Evolutionary conservation across 495 filamentous ascomycete genomes (phyloP), one percentile per base, ranked within the genome.

Genomic region (Aspergillus cavernicola): DNA sequence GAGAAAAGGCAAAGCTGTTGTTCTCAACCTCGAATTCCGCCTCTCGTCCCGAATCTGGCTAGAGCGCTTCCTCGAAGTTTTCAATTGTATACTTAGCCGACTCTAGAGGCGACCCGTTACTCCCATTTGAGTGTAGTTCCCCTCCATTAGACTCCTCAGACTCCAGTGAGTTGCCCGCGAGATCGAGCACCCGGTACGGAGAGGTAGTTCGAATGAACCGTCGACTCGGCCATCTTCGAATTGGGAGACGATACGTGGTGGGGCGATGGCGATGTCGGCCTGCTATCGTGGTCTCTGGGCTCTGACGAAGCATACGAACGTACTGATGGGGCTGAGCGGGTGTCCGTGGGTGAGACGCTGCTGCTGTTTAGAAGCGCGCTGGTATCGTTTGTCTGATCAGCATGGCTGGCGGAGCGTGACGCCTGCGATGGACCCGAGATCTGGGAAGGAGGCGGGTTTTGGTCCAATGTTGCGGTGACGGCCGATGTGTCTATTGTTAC

Each of bases 251-350:
- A 92, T 45, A 95, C 69, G 70, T 96, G 95, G 68, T 95, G 91
- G 0, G 90, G 87, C 38, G 90, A 95, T 0, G 90, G 87, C 37
- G 90, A 95, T 0, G 86, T 90, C n/a, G 90, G 91, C 48, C 89
- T 76, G 62, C 85, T 88, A 51, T 89, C 86, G 61, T 74, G 80
- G 57, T 90, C 85, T 56, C 76, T 79, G 61, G 79, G 82, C 53
- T 96, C 89, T 39, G 89, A 89, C 4, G 88, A 90, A 46, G 73
- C 75, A 28, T 81, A 76, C 18, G 74, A 77, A 45, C 83, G 80
- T 32, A 85, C 69, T 31, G 70, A 73, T 6, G 62, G 74, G 0
- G 79, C 69, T 22, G 72, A 75, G 46, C 82, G 80, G 41, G 80
- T 63, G 45, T 92, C 86, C 7, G 80, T 75, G 38, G 81, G 73